Percentiles rank a stretch among this genome's conserved stretches.
phyloP scores from a whole-genome alignment of 2,329 filamentous ascomycete genomes.

The Scedosporium minutisporum region DNA sequence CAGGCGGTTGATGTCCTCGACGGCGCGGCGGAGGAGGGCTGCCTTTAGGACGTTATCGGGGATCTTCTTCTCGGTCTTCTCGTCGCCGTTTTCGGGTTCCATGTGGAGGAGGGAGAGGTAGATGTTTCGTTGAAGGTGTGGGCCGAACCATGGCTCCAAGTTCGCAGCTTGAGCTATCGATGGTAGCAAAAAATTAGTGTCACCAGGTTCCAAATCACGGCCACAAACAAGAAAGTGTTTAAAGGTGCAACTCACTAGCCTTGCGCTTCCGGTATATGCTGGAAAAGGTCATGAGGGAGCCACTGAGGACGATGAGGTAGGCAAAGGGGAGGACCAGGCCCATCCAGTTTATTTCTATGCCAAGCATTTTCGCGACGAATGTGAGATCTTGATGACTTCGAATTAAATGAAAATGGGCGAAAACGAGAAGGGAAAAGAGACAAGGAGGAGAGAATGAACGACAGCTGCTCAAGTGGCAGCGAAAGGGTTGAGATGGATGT shows the following conservation, averaged over 20 bases:
- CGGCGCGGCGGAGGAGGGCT: constrained; percentile 76
- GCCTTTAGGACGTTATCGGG: constrained; percentile 82
- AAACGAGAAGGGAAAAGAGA: background rate
- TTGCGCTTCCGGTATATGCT: constrained; percentile 89
- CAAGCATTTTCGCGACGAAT: constrained; percentile 31
- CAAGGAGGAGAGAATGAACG: background rate
- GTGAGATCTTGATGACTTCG: background rate
- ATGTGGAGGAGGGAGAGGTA: constrained; percentile 89
- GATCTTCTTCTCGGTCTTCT: constrained; percentile 58
- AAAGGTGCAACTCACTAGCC: constrained; percentile 47
- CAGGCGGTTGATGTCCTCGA: constrained; percentile 87
- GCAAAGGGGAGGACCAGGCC: constrained; percentile 78
- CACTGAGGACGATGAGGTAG: constrained; percentile 79
- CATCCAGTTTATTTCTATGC: constrained; percentile 61
- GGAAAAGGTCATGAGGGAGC: constrained; percentile 85
- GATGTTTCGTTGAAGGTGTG: constrained; percentile 84
- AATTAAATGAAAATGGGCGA: background rate
- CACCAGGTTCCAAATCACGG: constrained; percentile 6
- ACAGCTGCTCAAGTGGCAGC: constrained; percentile 2
- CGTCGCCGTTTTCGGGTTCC: constrained; percentile 48
- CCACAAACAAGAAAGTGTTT: background rate
- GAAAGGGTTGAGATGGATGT: constrained; percentile 5
- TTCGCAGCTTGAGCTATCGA: constrained; percentile 63
- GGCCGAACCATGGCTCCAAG: constrained; percentile 87
- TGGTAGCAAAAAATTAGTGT: constrained; percentile 6